A percentile compares a stretch with the other conserved stretches of the same genome.
Conservation (phyloP, 768 basidiomycete species). For the Lactarius hengduanensis region DNA sequence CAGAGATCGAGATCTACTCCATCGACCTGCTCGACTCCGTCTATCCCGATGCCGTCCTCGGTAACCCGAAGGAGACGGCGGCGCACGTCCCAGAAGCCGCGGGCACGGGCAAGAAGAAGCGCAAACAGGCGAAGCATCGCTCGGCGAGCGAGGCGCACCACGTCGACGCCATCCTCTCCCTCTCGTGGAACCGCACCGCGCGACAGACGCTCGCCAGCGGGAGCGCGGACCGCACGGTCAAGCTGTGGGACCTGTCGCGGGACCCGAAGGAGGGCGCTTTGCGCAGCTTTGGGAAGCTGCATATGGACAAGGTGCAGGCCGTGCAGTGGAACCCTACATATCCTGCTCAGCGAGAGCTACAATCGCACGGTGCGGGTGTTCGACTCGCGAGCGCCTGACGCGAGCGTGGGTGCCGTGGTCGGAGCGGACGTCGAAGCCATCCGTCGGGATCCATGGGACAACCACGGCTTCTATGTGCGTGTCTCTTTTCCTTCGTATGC, state of each 20-base stretch:
- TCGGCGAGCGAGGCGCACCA: conserved; percentile 65
- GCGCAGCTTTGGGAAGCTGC: conserved; percentile 75
- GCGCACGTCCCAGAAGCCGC: conserved; percentile 74
- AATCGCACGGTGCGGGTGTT: conserved; percentile 93
- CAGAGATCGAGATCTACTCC: conserved; percentile 99
- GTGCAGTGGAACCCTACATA: conserved; percentile 94
- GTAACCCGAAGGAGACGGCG: conserved; percentile 80
- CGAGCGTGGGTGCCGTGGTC: conserved; percentile 79
- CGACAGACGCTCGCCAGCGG: conserved; percentile 90
- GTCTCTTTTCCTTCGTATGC: too few relatives aligned
- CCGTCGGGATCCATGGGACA: too few relatives aligned
- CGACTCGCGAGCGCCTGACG: conserved; percentile 81
- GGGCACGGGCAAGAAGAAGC: conserved; percentile 97
- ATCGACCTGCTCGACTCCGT: conserved; percentile 90
- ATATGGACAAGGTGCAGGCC: conserved; percentile 93
- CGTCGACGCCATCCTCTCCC: conserved; percentile 88
- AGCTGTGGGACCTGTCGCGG: conserved; percentile 92
- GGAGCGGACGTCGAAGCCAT: conserved; percentile 93
- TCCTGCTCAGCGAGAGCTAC: conserved; percentile 90
- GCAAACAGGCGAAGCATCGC: conserved; percentile 78
- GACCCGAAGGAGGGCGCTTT: conserved; percentile 65
- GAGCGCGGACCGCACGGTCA: conserved; percentile 93
- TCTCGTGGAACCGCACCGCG: conserved; percentile 90
- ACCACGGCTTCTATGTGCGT: too few relatives aligned
- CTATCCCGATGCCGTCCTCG: conserved; percentile 90